Base-by-base conservation (phyloP, 192 early-diverging fungal species). In the Ambispora gerdemannii region DNA sequence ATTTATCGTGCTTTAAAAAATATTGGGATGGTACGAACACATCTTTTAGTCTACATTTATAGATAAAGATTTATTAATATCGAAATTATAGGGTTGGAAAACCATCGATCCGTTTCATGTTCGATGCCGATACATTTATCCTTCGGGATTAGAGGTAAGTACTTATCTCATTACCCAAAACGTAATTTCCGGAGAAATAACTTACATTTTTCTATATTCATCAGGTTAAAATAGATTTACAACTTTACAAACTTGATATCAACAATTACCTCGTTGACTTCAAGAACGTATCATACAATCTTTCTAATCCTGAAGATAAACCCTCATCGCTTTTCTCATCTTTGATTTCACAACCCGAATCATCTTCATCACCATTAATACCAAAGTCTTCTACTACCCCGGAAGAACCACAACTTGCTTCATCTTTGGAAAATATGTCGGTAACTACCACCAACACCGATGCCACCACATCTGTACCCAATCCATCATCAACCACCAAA, bases 241-340 rank as follows among this genome's bases (percentile, higher is more conserved):
- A 97, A 75, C 81, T 99, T 49, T 99, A 96, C 80, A 85, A 89
- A 74, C 88, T 99, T 25, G 95, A 99, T 60, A 80, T 75, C 49
- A 87, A 93, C 71, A 96, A 92, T 74, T 98, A 93, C 75, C 78
- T 99, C 71, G 95, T 99, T 0, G 97, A 99, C 74, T 99, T 99
- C 71, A 96, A 96, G 76, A 91, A 93, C 50, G 87, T 88, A 1
- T 82, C 85, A 67, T 67, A 52, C 53, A 80, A 79, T 8, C 64
- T 74, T 15, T 68, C 69, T 35, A 65, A 47, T 17, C 27, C 61
- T 4, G 78, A 75, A 72, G 69, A 63, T 63, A 81, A 80, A 13
- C 77, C 79, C 10, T 70, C 81, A 22, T 70, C 76, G 38, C 32
- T 28, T n/a, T 72, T 31, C 31, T 50, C 24, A 60, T 53, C 68